These are phyloP conservation scores for Cerrena zonata DNA, from an alignment of 1,284 basidiomycete genomes.

Conservation along the genomic window DNA sequence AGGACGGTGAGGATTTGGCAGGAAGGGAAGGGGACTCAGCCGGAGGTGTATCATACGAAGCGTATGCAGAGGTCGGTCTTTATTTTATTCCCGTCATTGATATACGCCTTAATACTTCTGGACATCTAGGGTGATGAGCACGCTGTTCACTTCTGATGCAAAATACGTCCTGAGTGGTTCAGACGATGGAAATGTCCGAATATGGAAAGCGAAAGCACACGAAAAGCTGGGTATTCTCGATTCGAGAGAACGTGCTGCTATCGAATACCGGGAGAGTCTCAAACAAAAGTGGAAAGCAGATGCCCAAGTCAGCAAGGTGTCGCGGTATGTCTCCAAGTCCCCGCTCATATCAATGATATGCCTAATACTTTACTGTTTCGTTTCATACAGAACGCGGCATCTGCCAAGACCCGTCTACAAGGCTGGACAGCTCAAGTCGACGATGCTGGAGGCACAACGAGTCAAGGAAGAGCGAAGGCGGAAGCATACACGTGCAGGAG, in stretches of 20 bases:
- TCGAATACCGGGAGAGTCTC: slow-evolving; percentile 89
- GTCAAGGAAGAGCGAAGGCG: slow-evolving; percentile 92
- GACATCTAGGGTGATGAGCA: slow-evolving; percentile 65
- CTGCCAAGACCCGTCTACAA: slow-evolving; percentile 88
- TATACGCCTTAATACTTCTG: too few species aligned
- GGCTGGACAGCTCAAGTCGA: slow-evolving; percentile 81
- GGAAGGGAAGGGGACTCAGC: slow-evolving; percentile 74
- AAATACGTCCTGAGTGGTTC: slow-evolving; percentile 91
- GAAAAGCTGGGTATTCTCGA: slow-evolving; percentile 90
- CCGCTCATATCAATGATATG: slow-evolving; percentile 3
- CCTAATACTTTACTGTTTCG: slow-evolving; percentile 2
- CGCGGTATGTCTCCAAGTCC: slow-evolving; percentile 47
- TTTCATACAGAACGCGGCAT: slow-evolving; percentile 62
- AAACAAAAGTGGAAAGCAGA: slow-evolving; percentile 87
- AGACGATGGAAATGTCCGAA: slow-evolving; percentile 92
- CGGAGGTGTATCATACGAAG: slow-evolving; percentile 96
- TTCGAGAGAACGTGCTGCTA: slow-evolving; percentile 85
- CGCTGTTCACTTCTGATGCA: slow-evolving; percentile 82
- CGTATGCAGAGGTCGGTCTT: slow-evolving; percentile 85
- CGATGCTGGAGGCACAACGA: slow-evolving; percentile 85
- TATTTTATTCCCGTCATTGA: too few species aligned
- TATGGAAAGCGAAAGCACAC: slow-evolving; percentile 93
- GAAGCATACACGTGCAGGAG: slow-evolving; percentile 80
- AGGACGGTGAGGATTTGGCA: slow-evolving; percentile 92
- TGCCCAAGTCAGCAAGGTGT: slow-evolving; percentile 75